These are phyloP conservation scores for Saprolegnia diclina DNA, from an alignment of 352 stramenopile genomes.

Conservation along the genomic window DNA sequence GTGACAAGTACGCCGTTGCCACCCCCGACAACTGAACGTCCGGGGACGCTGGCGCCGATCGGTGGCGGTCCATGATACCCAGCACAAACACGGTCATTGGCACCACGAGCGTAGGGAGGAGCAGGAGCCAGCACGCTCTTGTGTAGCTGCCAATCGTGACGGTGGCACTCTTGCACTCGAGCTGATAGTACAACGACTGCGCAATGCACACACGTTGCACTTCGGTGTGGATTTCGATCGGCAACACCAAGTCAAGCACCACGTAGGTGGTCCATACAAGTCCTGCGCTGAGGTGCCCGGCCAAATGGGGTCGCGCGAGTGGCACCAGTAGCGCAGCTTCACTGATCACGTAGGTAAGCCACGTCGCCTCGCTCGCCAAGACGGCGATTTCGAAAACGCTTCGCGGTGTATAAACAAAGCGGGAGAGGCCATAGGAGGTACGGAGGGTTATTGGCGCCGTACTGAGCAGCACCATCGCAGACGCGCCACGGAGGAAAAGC, in stretches of 20 bases:
- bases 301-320: neutral
- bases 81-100: neutral
- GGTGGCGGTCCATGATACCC: neutral
- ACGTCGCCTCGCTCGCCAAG: conserved; percentile 14
- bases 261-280: neutral
- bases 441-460: neutral
- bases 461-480: conserved; percentile 12
- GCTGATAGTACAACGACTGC: neutral
- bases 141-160: neutral
- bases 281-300: neutral
- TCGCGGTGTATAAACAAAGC: neutral
- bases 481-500: neutral
- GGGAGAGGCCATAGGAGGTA: neutral
- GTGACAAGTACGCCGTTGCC: neutral
- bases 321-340: neutral
- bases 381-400: neutral
- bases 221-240: neutral
- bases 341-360: conserved; percentile 7
- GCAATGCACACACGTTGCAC: neutral
- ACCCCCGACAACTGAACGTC: too few species aligned
- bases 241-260: neutral
- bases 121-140: neutral
- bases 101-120: neutral
- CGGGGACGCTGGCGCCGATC: too few species aligned
- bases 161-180: neutral